A percentile compares a stretch with the other conserved stretches of the same genome.
Conservation (phyloP, 2,329 filamentous ascomycete species). For the Venturia pyrina region DNA sequence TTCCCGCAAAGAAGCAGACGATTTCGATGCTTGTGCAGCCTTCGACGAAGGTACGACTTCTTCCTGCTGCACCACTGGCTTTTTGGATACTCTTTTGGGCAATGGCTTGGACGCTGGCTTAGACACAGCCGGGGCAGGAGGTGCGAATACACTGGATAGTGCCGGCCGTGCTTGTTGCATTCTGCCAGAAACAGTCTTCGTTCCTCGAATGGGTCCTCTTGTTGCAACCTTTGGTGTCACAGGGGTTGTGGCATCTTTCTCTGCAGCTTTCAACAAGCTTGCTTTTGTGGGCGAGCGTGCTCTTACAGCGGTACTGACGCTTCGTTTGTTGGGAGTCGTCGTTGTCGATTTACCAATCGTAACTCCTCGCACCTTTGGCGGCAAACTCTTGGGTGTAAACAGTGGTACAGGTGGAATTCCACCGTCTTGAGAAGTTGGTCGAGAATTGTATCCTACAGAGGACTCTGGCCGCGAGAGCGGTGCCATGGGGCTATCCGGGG, state of each 20-base stretch:
- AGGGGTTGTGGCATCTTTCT: conserved; percentile 16
- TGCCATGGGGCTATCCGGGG: conserved; percentile 48
- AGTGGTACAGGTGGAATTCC: background rate
- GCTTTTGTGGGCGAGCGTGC: conserved; percentile 10
- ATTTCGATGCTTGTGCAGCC: conserved; percentile 43
- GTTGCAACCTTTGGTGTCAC: conserved; percentile 16
- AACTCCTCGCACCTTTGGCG: background rate
- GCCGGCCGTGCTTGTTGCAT: conserved; percentile 1
- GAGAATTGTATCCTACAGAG: conserved; percentile 43
- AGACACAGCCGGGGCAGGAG: background rate
- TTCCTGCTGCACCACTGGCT: background rate
- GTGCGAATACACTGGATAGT: background rate
- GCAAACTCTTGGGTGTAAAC: background rate
- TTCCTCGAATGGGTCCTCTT: conserved; percentile 15
- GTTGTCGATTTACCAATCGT: conserved; percentile 21
- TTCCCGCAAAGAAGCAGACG: conserved; percentile 72
- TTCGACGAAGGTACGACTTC: conserved; percentile 17
- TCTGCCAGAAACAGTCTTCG: conserved; percentile 9
- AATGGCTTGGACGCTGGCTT: background rate
- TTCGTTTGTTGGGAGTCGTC: conserved; percentile 24
- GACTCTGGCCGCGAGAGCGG: conserved; percentile 55
- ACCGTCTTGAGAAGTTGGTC: conserved; percentile 18
- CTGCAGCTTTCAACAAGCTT: conserved; percentile 4
- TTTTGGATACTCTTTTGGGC: background rate
- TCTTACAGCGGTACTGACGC: conserved; percentile 19